A percentile compares a stretch with the other conserved stretches of the same genome.
These are phyloP conservation scores for Candida glucosophila DNA, from an alignment of 1,139 yeast species.

Conservation along the genomic window DNA sequence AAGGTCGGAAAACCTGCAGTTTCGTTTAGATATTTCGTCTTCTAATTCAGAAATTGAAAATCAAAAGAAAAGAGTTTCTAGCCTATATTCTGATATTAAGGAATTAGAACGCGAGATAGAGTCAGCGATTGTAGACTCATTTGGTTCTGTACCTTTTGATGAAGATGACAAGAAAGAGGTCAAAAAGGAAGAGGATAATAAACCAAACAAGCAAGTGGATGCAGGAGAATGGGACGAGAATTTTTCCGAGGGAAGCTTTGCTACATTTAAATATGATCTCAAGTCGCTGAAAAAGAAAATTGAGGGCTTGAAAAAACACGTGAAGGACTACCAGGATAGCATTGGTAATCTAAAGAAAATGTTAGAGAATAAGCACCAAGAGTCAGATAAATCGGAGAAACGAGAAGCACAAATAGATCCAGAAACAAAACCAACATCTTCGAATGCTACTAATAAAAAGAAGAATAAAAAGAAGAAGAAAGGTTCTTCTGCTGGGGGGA, in stretches of 20 bases:
- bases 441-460: constrained; percentile 6
- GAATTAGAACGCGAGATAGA: constrained; percentile 2
- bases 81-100: constrained; percentile 3
- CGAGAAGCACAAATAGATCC: neutral
- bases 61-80: neutral
- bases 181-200: constrained; percentile 4
- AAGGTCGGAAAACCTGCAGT: constrained; percentile 2
- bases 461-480: constrained; percentile 9
- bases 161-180: no score
- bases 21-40: no score
- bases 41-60: neutral
- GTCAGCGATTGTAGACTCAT: neutral
- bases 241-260: constrained; percentile 4
- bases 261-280: no score
- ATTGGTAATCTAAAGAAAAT: constrained; percentile 11
- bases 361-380: constrained; percentile 7
- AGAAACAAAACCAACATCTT: neutral
- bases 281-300: no score
- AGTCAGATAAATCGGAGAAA: neutral
- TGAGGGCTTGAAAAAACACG: no score
- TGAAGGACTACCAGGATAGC: constrained; percentile 10
- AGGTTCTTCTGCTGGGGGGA: neutral
- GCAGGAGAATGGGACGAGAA: no score
- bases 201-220: no score
- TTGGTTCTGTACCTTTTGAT: no score